phyloP scores from a whole-genome alignment of 768 basidiomycete genomes.

The Mycena chlorophos region DNA sequence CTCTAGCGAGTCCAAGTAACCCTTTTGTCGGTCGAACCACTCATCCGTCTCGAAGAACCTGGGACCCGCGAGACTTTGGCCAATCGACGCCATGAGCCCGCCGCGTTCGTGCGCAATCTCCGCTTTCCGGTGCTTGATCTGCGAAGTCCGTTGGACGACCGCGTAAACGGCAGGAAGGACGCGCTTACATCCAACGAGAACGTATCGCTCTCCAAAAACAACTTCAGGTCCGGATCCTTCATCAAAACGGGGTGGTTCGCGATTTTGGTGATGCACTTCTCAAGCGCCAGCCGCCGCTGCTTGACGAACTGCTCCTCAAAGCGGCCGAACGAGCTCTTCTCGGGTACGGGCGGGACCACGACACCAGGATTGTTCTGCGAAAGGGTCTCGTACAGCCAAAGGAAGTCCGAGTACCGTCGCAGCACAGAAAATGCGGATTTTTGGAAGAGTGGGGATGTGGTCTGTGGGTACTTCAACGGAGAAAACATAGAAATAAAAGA shows the following conservation, averaged over 20 bases:
- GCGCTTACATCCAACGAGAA: slow-evolving; percentile 87
- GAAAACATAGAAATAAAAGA: not conserved
- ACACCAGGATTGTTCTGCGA: slow-evolving; percentile 93
- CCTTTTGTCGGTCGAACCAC: slow-evolving; percentile 92
- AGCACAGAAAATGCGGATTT: slow-evolving; percentile 90
- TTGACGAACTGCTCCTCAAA: slow-evolving; percentile 92
- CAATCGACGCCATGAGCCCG: slow-evolving; percentile 82
- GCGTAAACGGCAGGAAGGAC: not conserved
- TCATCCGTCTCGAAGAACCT: slow-evolving; percentile 90
- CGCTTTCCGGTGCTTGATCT: slow-evolving; percentile 88
- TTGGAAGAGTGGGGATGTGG: slow-evolving; percentile 80
- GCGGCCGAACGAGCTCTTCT: slow-evolving; percentile 90
- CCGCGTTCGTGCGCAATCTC: slow-evolving; percentile 77
- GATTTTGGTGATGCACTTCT: slow-evolving; percentile 90
- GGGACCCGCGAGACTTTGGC: slow-evolving; percentile 74
- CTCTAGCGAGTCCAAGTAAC: slow-evolving; percentile 87
- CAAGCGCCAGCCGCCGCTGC: slow-evolving; percentile 78
- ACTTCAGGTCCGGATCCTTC: slow-evolving; percentile 82
- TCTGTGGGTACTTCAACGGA: slow-evolving; percentile 43
- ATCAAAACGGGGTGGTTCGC: slow-evolving; percentile 88
- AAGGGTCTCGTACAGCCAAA: slow-evolving; percentile 92
- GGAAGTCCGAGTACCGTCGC: slow-evolving; percentile 95
- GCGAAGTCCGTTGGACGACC: slow-evolving; percentile 6
- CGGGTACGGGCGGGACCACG: slow-evolving; percentile 93
- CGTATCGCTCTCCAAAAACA: slow-evolving; percentile 92